Base-by-base conservation (phyloP, 2,329 filamentous ascomycete species). In the Fusarium protoensiforme region DNA sequence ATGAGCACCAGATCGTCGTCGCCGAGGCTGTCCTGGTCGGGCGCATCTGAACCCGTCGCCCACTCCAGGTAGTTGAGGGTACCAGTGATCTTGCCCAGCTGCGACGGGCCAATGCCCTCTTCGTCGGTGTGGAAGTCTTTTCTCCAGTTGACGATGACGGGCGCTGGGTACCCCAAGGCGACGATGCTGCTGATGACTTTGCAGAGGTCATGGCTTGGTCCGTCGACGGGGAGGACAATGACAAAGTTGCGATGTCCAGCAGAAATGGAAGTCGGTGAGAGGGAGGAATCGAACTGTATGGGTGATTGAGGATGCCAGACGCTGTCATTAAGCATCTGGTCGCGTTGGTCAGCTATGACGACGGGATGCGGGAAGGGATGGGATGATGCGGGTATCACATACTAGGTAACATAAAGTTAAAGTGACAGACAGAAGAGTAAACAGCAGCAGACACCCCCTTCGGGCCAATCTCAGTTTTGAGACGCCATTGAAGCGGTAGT, bases 141-240 rank as follows among this genome's bases (percentile, higher is more conserved):
- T 20, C 74, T 74, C 79, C 79, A 80, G 61, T 80, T 80, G 46
- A 79, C 75, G n/a, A 80, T 77, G 27, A 80, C 74, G 8, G 79
- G 78, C 9, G 75, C 75, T 3, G 79, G 79, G 48, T 80, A 80
- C 8, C 76, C 79, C 16, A 78, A 56, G 5, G 77, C 79, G 14
- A 78, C 53, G 16, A 72, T 72, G 43, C 77, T 79, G 39, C 73
- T 73, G 13, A 80, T 64, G 46, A 78, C 76, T 63, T 80, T 80
- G 68, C 79, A 80, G 14, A 80, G 75, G 33, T 79, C 73, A 24
- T 78, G 76, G 35, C 74, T 74, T n/a, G 79, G 77, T 11, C 73
- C 65, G 59, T 78, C 73, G 61, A 74, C 74, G 18, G 76, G 76
- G 5, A 78, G 57, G 24, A 78, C 64, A 16, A 78, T 73, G 24